Conservation (phyloP, 768 basidiomycete genomes). For the Mrakia frigida region DNA sequence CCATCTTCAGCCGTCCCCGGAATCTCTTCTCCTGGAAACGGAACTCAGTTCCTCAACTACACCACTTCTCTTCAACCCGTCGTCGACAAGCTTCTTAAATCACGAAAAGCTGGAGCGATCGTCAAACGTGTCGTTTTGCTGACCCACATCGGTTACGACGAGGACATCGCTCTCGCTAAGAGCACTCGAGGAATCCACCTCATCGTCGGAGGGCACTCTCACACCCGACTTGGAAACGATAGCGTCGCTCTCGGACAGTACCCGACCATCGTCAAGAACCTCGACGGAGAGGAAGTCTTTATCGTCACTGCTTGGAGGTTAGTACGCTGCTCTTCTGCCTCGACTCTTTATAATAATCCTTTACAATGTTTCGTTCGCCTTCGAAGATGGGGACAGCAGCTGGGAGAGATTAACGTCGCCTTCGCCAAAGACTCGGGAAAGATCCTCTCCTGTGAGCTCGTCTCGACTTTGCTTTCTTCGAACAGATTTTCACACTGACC, state of each 20-base stretch:
- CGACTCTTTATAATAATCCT: too few species aligned
- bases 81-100: constrained; percentile 43
- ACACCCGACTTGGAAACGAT: constrained; percentile 40
- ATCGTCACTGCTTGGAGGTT: constrained; percentile 45
- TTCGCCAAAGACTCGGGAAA: constrained; percentile 46
- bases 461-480: neutral
- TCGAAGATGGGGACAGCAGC: constrained; percentile 49
- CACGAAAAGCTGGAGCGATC: constrained; percentile 34
- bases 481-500: neutral
- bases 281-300: constrained; percentile 51
- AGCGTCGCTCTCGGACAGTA: constrained; percentile 43
- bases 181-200: constrained; percentile 47
- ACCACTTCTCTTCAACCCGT: constrained; percentile 46
- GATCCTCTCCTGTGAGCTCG: constrained; percentile 44
- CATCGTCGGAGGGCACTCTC: constrained; percentile 44
- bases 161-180: constrained; percentile 49
- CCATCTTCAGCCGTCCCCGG: constrained; percentile 35
- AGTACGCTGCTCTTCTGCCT: too few species aligned
- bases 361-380: too few species aligned
- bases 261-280: constrained; percentile 50
- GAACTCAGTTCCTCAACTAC: constrained; percentile 47
- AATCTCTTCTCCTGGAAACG: constrained; percentile 45
- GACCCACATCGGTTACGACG: constrained; percentile 51
- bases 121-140: constrained; percentile 49
- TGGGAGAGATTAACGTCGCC: constrained; percentile 50